Evolutionary conservation across 148 eudicot genomes (phyloP), one percentile per base, ranked within the genome.

Genomic region (Oxyria digyna): DNA sequence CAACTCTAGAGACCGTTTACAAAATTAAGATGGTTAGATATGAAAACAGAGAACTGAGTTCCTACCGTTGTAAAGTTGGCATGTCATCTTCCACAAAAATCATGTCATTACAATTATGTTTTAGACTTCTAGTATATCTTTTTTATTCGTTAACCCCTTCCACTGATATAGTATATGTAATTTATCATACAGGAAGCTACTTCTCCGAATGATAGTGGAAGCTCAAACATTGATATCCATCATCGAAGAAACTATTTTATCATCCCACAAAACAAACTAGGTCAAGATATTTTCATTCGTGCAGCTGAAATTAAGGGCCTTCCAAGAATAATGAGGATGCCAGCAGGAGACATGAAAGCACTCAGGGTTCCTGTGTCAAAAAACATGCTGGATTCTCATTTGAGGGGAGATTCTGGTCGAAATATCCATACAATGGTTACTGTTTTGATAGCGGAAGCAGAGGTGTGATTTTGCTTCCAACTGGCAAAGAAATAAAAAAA

Each of bases 241-340:
- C 88, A 88, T 70, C 85, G 78, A 71, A 87, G 77, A 77, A 71
- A 81, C 79, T 87, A 91, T 78, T 82, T 71, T 75, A 85, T 94
- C 52, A 74, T 91, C 55, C 99, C 99, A 50, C 91, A 81, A 69
- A 94, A 94, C 74, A 85, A 83, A 79, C 97, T 94, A 69, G 97
- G 99, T 62, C 88, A 84, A 78, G 96, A 94, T 75, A 87, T 94
- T 78, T 94, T 78, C 50, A 84, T 94, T 67, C 83, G 93, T 76
- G 85, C 83, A 70, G 80, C 87, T 75, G 96, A 83, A 71, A 80
- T 73, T 35, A 79, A 82, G 75, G 96, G 92, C 17, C 85, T 84
- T 73, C 78, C 87, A 3, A 82, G 81, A 74, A 82, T 91, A 72
- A 78, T 88, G 4, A 83, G 77, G 82, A 88, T 94, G 97, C 89